A percentile compares a stretch with the other conserved stretches of the same genome.
Conservation (phyloP, 305 asterid species). For the Fraxinus dipetala region DNA sequence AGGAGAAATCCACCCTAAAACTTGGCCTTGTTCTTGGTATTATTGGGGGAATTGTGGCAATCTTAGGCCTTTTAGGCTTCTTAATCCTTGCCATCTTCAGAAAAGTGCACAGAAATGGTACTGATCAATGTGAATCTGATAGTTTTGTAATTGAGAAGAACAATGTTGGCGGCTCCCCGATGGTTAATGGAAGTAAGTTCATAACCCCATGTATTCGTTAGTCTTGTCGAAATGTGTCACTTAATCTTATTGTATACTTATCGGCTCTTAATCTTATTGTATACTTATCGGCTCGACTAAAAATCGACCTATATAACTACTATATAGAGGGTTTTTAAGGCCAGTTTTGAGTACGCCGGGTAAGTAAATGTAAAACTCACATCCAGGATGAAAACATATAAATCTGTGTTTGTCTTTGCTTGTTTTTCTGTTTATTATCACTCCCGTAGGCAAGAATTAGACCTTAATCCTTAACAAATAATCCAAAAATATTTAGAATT, state of each 20-base stretch:
- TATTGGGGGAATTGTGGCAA: conserved; percentile 54
- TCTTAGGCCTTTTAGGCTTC: conserved; percentile 47
- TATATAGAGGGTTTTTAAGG: not conserved
- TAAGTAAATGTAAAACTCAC: not conserved
- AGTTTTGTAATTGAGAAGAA: conserved; percentile 60
- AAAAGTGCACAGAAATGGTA: conserved; percentile 37
- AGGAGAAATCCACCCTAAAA: conserved; percentile 46
- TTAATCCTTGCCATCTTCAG: conserved; percentile 49
- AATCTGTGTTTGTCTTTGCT: not conserved
- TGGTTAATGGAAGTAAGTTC: conserved; percentile 54
- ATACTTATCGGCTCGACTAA: not conserved
- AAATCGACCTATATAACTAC: not conserved
- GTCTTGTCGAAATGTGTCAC: not conserved
- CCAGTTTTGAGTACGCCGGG: not conserved
- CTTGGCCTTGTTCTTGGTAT: conserved; percentile 76
- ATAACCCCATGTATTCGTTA: not conserved
- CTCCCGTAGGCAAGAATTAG: not conserved
- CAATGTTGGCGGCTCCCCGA: conserved; percentile 37
- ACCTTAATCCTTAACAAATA: not conserved
- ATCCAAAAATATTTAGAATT: not conserved
- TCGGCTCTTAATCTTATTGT: not conserved
- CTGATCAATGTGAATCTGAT: conserved; percentile 40
- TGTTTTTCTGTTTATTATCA: not conserved
- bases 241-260: not conserved
- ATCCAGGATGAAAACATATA: not conserved